A percentile compares a stretch with the other conserved stretches of the same genome.
These are phyloP conservation scores for Cladosporium sp. DNA, from an alignment of 2,329 filamentous ascomycete species.

Conservation along the genomic window DNA sequence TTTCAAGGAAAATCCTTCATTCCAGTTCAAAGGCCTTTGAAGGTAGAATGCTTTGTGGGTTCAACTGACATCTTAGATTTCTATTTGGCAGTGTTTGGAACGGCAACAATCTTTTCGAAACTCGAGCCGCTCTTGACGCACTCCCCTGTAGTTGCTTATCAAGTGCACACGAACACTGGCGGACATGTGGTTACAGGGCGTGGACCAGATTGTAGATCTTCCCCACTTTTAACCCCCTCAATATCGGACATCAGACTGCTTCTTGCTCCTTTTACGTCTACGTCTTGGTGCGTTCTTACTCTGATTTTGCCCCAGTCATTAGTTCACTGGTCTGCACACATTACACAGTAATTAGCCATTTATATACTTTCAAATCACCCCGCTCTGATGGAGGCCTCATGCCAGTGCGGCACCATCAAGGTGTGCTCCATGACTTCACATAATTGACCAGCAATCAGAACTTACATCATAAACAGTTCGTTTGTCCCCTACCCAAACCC, in stretches of 20 bases:
- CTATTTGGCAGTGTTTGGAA: neutral
- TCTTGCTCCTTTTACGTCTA: neutral
- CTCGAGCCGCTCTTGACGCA: too few species aligned
- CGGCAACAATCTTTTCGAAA: too few species aligned
- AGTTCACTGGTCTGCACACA: neutral
- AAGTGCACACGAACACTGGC: neutral
- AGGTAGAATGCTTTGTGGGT: neutral
- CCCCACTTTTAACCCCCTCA: neutral
- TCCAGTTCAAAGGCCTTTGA: neutral
- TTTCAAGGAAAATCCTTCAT: neutral
- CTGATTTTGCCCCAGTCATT: neutral
- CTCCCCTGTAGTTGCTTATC: neutral
- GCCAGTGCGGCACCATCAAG: slow-evolving; percentile 19
- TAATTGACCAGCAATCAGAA: neutral
- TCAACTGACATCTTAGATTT: neutral
- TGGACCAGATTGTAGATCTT: neutral
- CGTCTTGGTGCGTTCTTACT: neutral
- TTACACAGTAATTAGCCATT: neutral
- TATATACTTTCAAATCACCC: neutral
- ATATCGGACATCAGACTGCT: neutral
- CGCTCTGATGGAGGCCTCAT: slow-evolving; percentile 13
- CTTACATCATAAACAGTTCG: slow-evolving; percentile 5
- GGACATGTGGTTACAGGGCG: neutral
- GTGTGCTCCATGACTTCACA: neutral
- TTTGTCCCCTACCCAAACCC: slow-evolving; percentile 11